Evolutionary conservation across 257 asterid species (phyloP), one percentile per base, ranked within the genome.

Genomic region (Plantago elongata): DNA sequence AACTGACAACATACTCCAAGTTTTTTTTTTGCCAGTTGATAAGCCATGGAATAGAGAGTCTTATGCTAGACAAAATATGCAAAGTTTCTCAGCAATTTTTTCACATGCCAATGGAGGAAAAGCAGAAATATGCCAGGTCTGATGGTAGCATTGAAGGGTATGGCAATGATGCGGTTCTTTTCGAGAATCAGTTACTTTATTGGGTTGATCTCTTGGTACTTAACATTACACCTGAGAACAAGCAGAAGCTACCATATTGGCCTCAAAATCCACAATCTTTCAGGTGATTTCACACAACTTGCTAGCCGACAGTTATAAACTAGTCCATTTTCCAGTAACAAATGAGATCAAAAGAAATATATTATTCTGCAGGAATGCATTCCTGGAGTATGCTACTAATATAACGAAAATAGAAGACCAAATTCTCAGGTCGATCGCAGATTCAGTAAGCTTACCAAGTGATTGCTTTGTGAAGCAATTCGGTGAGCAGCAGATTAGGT

Each of bases 171-270:
- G 54, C 64, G 70, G 71, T 88, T 60, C 74, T 75, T 3, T 83
- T 65, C 1, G 84, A 81, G 60, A 72, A 77, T 51, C 94, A 85
- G 51, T 43, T 79, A 29, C 70, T 85, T 49, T 94, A 88, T 65
- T 85, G 96, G 96, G 79, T 45, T 5, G 92, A 88, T 70, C 48
- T 95, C 38, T 8, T 85, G 60, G 78, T 73, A 69, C 90, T 88
- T 13, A 37, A 48, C 11, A 82, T 85, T 9, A 62, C 64, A 55
- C 95, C 95, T 0, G 62, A 74, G 57, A 73, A 76, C 47, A 62
- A 15, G 14, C 76, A 58, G 3, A 78, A 70, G 58, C 78, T 69
- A 63, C 14, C 79, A 27, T 69, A 54, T 52, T 88, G 87, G 89
- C 94, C 96, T 40, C 52, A 74, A 73, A 79, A 68, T 62, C 91